phyloP scores from a whole-genome alignment of 1,284 basidiomycete species.

The Jaminaea rosea region DNA sequence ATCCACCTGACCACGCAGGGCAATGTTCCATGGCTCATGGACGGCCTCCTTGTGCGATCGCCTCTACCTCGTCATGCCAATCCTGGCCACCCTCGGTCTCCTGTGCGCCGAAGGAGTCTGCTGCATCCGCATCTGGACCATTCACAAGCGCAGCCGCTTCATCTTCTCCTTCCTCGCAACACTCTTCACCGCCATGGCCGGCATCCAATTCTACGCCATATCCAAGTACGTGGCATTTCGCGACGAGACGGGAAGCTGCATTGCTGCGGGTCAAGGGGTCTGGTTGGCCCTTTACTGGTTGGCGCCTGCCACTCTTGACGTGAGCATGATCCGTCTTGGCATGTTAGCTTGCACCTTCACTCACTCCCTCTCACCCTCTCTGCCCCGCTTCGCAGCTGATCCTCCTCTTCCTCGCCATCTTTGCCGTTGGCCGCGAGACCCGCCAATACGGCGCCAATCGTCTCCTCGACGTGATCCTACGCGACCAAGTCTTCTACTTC shows the following conservation, averaged over 20 bases:
- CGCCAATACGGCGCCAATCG: background rate
- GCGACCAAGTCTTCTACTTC: background rate
- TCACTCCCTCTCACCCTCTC: too few relatives aligned
- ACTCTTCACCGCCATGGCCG: background rate
- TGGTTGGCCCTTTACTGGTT: background rate
- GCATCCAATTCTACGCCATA: background rate
- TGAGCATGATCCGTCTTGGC: too few relatives aligned
- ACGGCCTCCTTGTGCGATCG: background rate
- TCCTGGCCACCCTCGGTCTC: background rate
- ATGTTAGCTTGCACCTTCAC: too few relatives aligned
- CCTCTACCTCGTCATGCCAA: background rate
- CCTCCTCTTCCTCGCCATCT: background rate
- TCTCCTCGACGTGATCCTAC: background rate
- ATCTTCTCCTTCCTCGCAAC: background rate
- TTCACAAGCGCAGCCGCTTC: background rate
- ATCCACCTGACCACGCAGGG: too few relatives aligned
- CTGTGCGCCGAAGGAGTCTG: background rate
- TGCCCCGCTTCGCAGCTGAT: too few relatives aligned
- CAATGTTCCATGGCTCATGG: background rate
- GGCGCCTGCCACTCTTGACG: background rate
- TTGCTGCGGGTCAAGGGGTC: background rate
- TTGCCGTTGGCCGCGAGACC: background rate
- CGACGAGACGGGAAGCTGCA: background rate
- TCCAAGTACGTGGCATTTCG: background rate
- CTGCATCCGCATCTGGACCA: background rate